A percentile compares a stretch with the other conserved stretches of the same genome.
Evolutionary conservation across 306 rosid species (phyloP).

Genomic region (Lathyrus tuberosus): DNA sequence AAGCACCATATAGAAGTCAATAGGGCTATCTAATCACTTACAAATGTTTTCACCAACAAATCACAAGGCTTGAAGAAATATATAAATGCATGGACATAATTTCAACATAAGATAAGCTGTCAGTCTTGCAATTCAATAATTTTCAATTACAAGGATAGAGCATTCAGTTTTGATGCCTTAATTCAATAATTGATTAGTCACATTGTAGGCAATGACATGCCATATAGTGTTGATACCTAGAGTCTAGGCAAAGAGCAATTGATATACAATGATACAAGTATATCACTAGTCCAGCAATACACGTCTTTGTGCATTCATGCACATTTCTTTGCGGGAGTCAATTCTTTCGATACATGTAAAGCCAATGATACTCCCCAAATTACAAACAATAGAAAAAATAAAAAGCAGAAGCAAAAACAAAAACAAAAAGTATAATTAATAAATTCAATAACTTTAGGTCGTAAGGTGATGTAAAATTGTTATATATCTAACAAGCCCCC

Average conservation of each 20-base stretch:
- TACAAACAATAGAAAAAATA: too few relatives aligned
- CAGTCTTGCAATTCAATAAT: constrained; percentile 15
- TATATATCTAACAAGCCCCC: too few relatives aligned
- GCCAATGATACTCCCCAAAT: too few relatives aligned
- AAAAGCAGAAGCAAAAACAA: too few relatives aligned
- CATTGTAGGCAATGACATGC: constrained; percentile 7
- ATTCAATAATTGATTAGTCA: constrained; percentile 1
- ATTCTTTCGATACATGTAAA: too few relatives aligned
- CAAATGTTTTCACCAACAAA: constrained; percentile 9
- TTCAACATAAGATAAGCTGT: neutral
- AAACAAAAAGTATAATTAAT: too few relatives aligned
- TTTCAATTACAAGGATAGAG: constrained; percentile 25
- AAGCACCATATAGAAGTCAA: constrained; percentile 7
- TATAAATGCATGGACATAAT: constrained; percentile 8
- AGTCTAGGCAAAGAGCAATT: constrained; percentile 12
- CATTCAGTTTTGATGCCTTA: constrained; percentile 8
- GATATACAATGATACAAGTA: neutral
- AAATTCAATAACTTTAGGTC: too few relatives aligned
- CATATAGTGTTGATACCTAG: constrained; percentile 23
- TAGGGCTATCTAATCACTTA: constrained; percentile 4
- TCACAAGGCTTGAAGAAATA: constrained; percentile 18
- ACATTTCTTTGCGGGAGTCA: too few relatives aligned
- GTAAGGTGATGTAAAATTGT: too few relatives aligned
- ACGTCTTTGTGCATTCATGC: neutral
- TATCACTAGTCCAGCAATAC: neutral